Evolutionary conservation across 768 basidiomycete genomes (phyloP), one percentile per base, ranked within the genome.

Genomic region (Podaxis pistillaris): DNA sequence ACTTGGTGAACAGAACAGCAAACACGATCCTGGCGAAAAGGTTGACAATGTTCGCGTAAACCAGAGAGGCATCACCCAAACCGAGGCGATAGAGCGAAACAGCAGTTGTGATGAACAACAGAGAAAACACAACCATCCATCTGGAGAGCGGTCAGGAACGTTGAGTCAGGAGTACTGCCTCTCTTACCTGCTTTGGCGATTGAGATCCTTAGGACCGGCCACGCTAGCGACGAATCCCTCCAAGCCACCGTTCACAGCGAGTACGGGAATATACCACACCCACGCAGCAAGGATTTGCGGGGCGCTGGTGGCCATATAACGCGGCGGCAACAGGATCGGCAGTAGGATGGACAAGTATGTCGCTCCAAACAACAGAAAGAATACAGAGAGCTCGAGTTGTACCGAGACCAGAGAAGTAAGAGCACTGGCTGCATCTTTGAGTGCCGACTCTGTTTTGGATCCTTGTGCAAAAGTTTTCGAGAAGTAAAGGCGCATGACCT

Each of bases 171-270:
- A 22, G 33, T 33, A 9, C 33, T 33, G 8, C 33, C 36, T 1
- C 26, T 69, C 81, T 60, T 59, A 83, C 81, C 85, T 79, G 68
- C 87, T 90, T 72, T 96, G 94, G 6, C 70, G 72, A 51, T 78
- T 84, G 9, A 99, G 74, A 72, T 95, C 89, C 1, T 73, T 67
- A 0, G 89, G 80, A 1, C 81, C 79, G 1, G 94, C 91, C 1
- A 88, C 87, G 59, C 92, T 89, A 2, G 91, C 86, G 67, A 96
- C 81, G 73, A 97, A 96, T 0, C 96, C 93, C 71, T 99, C 97
- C 17, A 96, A 76, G 0, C 92, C 84, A 1, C 97, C 97, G 70
- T 99, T 99, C 66, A 94, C 75, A 4, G 91, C 91, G 69, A 99
- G 82, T 22, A 91, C 82, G 0, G 97, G 97, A 66, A 98, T 89